Evolutionary conservation across 192 early-diverging fungal species (phyloP).

Genomic region (Backusella morwellensis): DNA sequence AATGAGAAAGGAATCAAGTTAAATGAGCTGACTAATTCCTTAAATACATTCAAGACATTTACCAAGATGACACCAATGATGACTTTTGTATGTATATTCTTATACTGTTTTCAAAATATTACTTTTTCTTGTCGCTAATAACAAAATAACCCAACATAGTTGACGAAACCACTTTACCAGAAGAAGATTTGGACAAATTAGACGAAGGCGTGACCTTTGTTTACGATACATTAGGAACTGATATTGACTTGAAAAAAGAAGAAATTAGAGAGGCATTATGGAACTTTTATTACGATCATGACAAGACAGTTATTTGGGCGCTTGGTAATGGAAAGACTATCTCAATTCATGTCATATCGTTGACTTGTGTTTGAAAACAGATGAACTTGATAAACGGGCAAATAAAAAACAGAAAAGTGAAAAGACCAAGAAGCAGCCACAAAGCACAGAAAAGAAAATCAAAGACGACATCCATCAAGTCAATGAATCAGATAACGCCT

Average conservation of each 20-base stretch:
- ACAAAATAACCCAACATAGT: neutral
- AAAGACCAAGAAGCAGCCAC: neutral
- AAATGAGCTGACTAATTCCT: neutral
- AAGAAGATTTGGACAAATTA: conserved; percentile 42
- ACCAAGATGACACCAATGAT: neutral
- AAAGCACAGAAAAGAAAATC: neutral
- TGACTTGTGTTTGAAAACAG: neutral
- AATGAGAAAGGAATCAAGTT: neutral
- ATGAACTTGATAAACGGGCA: neutral
- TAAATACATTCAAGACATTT: neutral
- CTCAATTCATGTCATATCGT: neutral
- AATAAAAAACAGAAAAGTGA: conserved; percentile 14
- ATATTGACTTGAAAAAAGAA: conserved; percentile 51
- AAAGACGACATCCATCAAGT: neutral
- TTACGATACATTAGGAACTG: conserved; percentile 54
- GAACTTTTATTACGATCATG: conserved; percentile 73
- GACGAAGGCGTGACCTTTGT: conserved; percentile 57
- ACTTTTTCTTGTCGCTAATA: neutral
- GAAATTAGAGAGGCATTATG: conserved; percentile 73
- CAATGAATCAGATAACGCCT: neutral
- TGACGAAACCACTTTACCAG: conserved; percentile 19
- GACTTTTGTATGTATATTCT: neutral
- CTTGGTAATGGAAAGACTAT: conserved; percentile 53
- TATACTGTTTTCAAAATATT: too few relatives aligned
- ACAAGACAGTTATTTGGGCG: conserved; percentile 62